Conservation (phyloP, 352 stramenopile species). For the Labyrinthula sp. region DNA sequence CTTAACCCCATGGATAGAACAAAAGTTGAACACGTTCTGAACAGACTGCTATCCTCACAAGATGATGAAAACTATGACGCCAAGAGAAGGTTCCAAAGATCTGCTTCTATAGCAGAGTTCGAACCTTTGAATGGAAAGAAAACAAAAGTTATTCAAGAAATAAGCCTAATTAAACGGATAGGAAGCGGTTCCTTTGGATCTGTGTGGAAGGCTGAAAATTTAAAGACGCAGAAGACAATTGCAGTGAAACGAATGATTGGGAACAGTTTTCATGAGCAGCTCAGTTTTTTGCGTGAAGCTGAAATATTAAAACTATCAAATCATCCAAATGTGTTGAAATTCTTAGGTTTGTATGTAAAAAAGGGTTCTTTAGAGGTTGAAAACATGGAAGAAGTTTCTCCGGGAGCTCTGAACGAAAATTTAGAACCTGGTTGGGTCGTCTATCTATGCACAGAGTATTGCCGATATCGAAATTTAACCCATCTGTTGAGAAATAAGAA, state of each 20-base stretch:
- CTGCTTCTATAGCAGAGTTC: too few relatives aligned
- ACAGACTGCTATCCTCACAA: too few relatives aligned
- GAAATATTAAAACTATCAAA: slow-evolving; percentile 7
- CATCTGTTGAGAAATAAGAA: slow-evolving; percentile 14
- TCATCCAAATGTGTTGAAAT: slow-evolving; percentile 6
- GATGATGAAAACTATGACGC: too few relatives aligned
- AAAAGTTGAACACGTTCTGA: too few relatives aligned
- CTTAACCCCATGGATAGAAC: too few relatives aligned
- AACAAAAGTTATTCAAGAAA: too few relatives aligned
- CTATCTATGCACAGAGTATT: slow-evolving; percentile 13
- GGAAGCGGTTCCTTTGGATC: slow-evolving; percentile 15
- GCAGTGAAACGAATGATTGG: slow-evolving; percentile 13
- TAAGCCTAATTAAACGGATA: too few relatives aligned
- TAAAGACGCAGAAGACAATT: slow-evolving; percentile 1
- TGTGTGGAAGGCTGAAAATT: slow-evolving; percentile 13
- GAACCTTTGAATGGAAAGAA: too few relatives aligned
- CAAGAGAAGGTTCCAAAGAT: too few relatives aligned
- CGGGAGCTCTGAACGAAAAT: not conserved
- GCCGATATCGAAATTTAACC: slow-evolving; percentile 3
- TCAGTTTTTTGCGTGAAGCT: slow-evolving; percentile 23
- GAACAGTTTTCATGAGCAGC: slow-evolving; percentile 4
- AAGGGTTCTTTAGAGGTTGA: slow-evolving; percentile 8
- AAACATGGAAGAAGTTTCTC: not conserved
- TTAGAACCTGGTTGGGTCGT: slow-evolving; percentile 1
- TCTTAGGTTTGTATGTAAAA: slow-evolving; percentile 8